These are phyloP conservation scores for Bolboschoenus planiculmis DNA, from an alignment of 176 grass and related monocot species.

Conservation along the genomic window DNA sequence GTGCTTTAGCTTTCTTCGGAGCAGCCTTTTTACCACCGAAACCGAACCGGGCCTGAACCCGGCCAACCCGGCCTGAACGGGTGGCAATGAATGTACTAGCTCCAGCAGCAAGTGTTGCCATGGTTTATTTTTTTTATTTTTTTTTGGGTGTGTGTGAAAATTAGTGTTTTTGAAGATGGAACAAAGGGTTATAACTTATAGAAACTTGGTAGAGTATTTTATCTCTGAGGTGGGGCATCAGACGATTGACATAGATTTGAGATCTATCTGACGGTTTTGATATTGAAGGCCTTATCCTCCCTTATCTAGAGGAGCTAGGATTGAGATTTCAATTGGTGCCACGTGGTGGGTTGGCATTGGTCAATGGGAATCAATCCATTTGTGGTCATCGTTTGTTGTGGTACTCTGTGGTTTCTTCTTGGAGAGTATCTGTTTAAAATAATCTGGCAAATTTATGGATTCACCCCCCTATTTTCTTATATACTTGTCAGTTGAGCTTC, in stretches of 20 bases:
- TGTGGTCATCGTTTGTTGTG: conserved; percentile 1
- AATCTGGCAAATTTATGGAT: conserved; percentile 19
- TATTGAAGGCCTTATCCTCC: conserved; percentile 59
- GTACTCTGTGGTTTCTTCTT: conserved; percentile 3
- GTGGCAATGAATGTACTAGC: conserved; percentile 83
- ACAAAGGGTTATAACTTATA: conserved; percentile 41
- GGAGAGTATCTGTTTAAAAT: conserved; percentile 32
- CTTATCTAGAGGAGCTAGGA: conserved; percentile 47
- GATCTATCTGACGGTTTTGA: conserved; percentile 72
- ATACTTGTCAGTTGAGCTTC: not conserved
- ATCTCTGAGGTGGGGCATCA: conserved; percentile 52
- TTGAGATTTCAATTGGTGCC: conserved; percentile 30
- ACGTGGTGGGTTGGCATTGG: conserved; percentile 41
- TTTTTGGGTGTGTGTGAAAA: not conserved
- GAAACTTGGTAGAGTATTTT: conserved; percentile 22
- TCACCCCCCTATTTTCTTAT: not conserved
- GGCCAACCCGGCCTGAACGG: conserved; percentile 45
- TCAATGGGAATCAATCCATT: not conserved
- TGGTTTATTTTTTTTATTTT: conserved; percentile 21
- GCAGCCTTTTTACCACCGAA: conserved; percentile 49
- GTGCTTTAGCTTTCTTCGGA: conserved; percentile 39
- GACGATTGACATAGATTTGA: conserved; percentile 23
- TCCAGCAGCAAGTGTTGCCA: conserved; percentile 68
- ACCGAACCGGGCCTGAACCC: conserved; percentile 60
- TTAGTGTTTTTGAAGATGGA: conserved; percentile 31